Evolutionary conservation across 352 stramenopile species (phyloP).

Genomic region (Phytopythium aichiense): DNA sequence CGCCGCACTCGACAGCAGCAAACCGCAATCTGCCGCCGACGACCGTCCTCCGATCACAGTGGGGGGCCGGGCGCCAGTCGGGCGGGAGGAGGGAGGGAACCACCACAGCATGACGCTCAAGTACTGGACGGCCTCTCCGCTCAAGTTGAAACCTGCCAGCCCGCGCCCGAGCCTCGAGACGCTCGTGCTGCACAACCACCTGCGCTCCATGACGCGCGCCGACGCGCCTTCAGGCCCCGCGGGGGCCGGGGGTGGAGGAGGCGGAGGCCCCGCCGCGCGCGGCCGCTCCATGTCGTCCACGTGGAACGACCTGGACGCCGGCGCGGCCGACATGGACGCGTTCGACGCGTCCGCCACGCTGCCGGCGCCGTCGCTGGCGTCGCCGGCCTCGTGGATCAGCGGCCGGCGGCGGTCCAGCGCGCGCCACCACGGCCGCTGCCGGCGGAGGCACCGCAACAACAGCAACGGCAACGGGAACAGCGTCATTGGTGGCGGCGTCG

Average conservation of each 20-base stretch:
- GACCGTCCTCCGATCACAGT: neutral
- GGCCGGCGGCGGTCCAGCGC: slow-evolving; percentile 33
- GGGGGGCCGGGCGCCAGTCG: neutral
- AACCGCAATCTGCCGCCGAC: slow-evolving; percentile 1
- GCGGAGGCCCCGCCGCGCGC: slow-evolving; percentile 20
- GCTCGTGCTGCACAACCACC: slow-evolving; percentile 16
- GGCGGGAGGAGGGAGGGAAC: neutral
- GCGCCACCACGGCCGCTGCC: slow-evolving; percentile 21
- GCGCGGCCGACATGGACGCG: slow-evolving; percentile 32
- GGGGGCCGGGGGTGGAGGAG: too few species aligned
- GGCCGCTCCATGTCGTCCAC: slow-evolving; percentile 60
- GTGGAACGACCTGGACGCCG: slow-evolving; percentile 40
- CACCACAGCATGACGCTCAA: slow-evolving; percentile 46
- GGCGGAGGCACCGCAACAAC: slow-evolving; percentile 28
- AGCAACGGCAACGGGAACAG: slow-evolving; percentile 24
- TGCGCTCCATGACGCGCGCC: slow-evolving; percentile 4
- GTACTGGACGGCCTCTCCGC: slow-evolving; percentile 42
- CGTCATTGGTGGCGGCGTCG: slow-evolving; percentile 12
- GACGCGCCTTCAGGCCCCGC: neutral
- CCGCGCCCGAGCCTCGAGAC: slow-evolving; percentile 21
- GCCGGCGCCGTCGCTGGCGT: slow-evolving; percentile 31
- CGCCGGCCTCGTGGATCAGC: slow-evolving; percentile 36
- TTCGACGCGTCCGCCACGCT: slow-evolving; percentile 41
- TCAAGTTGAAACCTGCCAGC: slow-evolving; percentile 21
- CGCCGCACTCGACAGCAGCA: neutral